Percentiles rank a stretch among this genome's conserved stretches.
phyloP scores from a whole-genome alignment of 805 yeast genomes.

The Starmerella khaoyaiensis region DNA sequence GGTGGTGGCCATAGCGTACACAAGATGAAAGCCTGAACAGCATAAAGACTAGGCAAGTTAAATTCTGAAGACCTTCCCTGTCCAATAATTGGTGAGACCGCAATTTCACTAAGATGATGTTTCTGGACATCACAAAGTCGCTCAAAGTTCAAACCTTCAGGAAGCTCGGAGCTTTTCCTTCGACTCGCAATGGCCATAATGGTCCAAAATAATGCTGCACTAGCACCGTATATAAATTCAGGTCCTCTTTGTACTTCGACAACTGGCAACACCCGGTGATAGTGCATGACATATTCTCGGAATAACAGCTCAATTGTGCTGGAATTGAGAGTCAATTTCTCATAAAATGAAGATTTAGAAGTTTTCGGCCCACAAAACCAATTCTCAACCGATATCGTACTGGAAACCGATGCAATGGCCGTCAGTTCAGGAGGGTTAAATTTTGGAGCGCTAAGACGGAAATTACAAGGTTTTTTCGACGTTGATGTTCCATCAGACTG shows the following conservation, averaged over 20 bases:
- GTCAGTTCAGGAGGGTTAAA: neutral
- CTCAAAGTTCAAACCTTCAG: constrained; percentile 36
- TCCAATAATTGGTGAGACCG: constrained; percentile 75
- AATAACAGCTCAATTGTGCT: constrained; percentile 51
- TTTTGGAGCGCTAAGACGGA: neutral
- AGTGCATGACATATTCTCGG: constrained; percentile 56
- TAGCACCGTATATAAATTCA: constrained; percentile 59
- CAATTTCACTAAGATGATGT: constrained; percentile 68
- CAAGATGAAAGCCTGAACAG: constrained; percentile 82
- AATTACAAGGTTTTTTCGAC: neutral
- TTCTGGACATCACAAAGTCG: constrained; percentile 57
- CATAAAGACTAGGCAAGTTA: constrained; percentile 81
- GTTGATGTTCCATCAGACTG: neutral
- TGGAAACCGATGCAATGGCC: neutral
- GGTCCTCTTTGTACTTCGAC: constrained; percentile 75
- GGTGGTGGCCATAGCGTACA: constrained; percentile 94
- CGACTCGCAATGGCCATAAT: constrained; percentile 75
- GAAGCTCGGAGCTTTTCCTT: constrained; percentile 33
- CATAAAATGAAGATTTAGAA: constrained; percentile 30
- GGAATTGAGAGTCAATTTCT: constrained; percentile 49
- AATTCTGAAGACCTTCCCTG: constrained; percentile 30
- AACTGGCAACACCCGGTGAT: constrained; percentile 78
- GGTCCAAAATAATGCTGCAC: constrained; percentile 91
- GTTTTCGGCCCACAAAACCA: constrained; percentile 50
- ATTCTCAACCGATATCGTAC: constrained; percentile 4